phyloP scores from a whole-genome alignment of 768 basidiomycete species.

The Suillus occidentalis region DNA sequence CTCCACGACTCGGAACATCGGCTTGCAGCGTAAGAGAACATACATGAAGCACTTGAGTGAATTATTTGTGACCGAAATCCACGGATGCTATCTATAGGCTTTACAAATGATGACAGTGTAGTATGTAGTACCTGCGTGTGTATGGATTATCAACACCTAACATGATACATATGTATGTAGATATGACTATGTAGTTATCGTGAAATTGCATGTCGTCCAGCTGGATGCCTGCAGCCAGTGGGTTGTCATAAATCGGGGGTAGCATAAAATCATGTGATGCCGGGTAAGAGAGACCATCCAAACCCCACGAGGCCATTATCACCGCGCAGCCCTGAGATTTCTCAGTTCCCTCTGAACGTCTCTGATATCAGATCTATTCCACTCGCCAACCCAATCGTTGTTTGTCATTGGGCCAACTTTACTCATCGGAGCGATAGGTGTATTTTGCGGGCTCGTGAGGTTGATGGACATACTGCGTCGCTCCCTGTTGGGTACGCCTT shows the following conservation, averaged over 20 bases:
- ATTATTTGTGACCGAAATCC: too few relatives aligned
- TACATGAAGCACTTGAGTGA: too few relatives aligned
- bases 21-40: too few relatives aligned
- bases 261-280: neutral
- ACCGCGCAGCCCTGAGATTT: conserved; percentile 16
- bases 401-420: neutral
- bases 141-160: neutral
- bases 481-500: neutral
- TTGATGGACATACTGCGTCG: conserved; percentile 21
- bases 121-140: conserved; percentile 5
- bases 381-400: conserved; percentile 39
- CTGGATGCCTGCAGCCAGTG: conserved; percentile 21
- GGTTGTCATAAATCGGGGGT: neutral
- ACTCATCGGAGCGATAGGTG: neutral
- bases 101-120: conserved; percentile 2
- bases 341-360: conserved; percentile 41
- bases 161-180: conserved; percentile 13
- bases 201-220: conserved; percentile 6
- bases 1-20: too few relatives aligned
- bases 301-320: neutral
- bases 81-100: too few relatives aligned
- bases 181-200: conserved; percentile 4
- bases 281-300: neutral
- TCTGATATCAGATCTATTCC: conserved; percentile 39
- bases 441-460: neutral